Evolutionary conservation across 2,329 filamentous ascomycete species (phyloP), one percentile per base, ranked within the genome.

Genomic region (Fusarium sp.): DNA sequence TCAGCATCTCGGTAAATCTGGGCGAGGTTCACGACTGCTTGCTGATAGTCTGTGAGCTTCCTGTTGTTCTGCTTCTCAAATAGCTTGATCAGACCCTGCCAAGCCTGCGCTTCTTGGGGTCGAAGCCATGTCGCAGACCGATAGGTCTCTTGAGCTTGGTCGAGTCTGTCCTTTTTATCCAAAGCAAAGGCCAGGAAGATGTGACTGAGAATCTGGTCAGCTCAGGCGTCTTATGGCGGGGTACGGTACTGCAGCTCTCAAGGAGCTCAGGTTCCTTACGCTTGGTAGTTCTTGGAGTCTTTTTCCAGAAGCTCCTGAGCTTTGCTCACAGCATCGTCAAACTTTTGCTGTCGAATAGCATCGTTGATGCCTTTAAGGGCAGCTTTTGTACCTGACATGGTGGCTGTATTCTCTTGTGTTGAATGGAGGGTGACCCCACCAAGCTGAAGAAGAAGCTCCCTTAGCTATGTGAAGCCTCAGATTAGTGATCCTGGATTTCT

Each of bases 141-240:
- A 79, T 98, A 98, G 2, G 90, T 89, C 34, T 86, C 87, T 73
- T 96, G 94, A 0, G 96, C 90, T 43, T 93, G 91, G 9, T 92
- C 89, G 10, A 87, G 81, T 66, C 90, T 87, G 65, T 89, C 88
- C 67, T 91, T 87, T 78, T 94, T 96, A 79, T 97, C 94, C 47
- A 91, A 84, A 3, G 93, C 92, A 78, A 97, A 93, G 3, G 93
- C 96, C 20, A 97, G 84, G 77, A 98, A 97, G n/a, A 98, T 87
- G 71, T 93, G 88, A 27, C 91, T 93, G 64, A 20, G 47, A 32
- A 45, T 55, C 49, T 18, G 42, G 72, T 72, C 63, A 71, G 62
- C 60, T 59, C 51, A 50, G 40, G 34, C 11, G 40, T 40, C 47
- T 51, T 14, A 47, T 61, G 63, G 68, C 55, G 61, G 61, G 52